Evolutionary conservation across 768 basidiomycete genomes (phyloP).

Genomic region (Coprinellus micaceus): DNA sequence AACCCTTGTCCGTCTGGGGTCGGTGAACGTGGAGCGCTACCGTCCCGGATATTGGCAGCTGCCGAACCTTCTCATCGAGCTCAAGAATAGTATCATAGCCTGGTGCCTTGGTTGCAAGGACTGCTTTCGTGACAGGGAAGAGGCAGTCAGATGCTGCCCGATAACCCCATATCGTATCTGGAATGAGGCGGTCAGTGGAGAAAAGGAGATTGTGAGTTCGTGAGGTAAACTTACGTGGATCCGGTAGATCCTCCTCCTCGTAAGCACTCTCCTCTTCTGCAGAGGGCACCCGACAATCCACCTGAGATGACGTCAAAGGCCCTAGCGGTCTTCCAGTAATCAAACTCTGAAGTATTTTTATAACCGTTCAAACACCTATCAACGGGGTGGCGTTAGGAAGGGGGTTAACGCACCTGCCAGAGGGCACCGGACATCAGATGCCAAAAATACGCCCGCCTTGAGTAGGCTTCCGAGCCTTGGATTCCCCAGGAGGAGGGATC

Average conservation of each 20-base stretch:
- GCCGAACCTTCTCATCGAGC: slow-evolving; percentile 47
- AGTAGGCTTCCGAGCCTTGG: slow-evolving; percentile 46
- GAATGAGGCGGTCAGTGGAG: neutral
- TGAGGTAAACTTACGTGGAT: slow-evolving; percentile 37
- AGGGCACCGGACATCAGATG: slow-evolving; percentile 44
- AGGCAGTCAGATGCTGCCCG: slow-evolving; percentile 38
- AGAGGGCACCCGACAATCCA: slow-evolving; percentile 46
- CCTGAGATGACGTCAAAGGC: slow-evolving; percentile 33
- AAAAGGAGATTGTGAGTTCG: neutral
- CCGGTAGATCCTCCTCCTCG: slow-evolving; percentile 38
- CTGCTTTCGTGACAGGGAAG: slow-evolving; percentile 37
- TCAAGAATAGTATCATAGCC: slow-evolving; percentile 45
- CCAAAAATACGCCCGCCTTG: slow-evolving; percentile 54
- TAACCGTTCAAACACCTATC: slow-evolving; percentile 1
- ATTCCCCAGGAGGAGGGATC: slow-evolving; percentile 52
- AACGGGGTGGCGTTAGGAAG: neutral
- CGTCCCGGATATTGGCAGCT: slow-evolving; percentile 25
- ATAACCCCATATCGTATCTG: slow-evolving; percentile 50
- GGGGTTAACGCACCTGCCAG: slow-evolving; percentile 41
- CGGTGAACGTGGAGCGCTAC: slow-evolving; percentile 16
- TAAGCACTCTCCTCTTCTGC: slow-evolving; percentile 43
- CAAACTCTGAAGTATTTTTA: slow-evolving; percentile 30
- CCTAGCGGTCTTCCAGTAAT: slow-evolving; percentile 48
- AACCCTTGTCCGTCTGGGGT: slow-evolving; percentile 35
- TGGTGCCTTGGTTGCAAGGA: slow-evolving; percentile 40